A percentile compares a stretch with the other conserved stretches of the same genome.
These are phyloP conservation scores for Aspergillus transmontanensis DNA, from an alignment of 2,329 filamentous ascomycete genomes.

Conservation along the genomic window DNA sequence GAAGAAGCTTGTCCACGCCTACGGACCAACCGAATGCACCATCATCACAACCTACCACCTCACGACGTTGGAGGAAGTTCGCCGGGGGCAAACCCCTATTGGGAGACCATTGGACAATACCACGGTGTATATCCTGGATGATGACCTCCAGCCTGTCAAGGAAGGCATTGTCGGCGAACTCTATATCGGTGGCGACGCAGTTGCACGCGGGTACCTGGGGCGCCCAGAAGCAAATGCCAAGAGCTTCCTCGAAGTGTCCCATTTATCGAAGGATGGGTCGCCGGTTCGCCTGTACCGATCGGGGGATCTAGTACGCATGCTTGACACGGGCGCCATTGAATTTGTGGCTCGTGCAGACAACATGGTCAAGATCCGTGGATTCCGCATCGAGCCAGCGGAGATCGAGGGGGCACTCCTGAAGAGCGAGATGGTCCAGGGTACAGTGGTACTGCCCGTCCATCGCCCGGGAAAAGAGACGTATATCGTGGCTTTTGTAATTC, in stretches of 20 bases:
- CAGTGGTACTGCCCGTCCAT: background rate
- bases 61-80: background rate
- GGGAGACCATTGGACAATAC: background rate
- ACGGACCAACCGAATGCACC: background rate
- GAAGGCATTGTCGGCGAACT: background rate
- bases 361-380: constrained; percentile 4
- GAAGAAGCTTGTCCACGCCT: background rate
- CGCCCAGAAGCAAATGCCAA: background rate
- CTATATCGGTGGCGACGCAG: background rate
- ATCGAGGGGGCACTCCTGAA: constrained; percentile 63
- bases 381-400: background rate
- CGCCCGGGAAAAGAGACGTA: background rate
- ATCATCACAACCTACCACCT: background rate
- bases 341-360: background rate
- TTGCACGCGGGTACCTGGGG: constrained; percentile 1
- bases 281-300: background rate
- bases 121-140: background rate
- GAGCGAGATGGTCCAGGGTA: background rate
- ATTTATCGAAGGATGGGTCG: background rate
- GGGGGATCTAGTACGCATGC: background rate
- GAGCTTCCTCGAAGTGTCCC: background rate
- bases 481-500: background rate
- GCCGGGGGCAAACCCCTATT: background rate
- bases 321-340: background rate
- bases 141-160: background rate